Base-by-base conservation (phyloP, 129 eudicot genomes). In the Oenanthe sinensis region DNA sequence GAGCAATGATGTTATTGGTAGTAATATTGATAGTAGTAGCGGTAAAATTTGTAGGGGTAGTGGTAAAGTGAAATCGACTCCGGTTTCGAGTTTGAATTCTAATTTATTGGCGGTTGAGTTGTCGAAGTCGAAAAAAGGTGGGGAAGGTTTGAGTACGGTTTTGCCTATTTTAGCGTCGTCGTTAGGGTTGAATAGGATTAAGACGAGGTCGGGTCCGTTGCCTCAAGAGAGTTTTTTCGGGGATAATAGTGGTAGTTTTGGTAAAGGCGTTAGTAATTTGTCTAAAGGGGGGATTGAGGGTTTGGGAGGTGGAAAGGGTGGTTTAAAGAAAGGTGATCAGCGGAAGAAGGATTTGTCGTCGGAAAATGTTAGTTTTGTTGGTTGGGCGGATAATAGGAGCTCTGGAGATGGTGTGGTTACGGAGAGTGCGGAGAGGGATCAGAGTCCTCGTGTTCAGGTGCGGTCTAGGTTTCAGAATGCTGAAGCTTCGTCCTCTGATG, bases 201-300 rank as follows among this genome's bases (percentile, higher is more conserved):
- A 95, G 90, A 95, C 98, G 24, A 84, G 98, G 85, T 95, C 98
- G 8, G 98, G 98, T 14, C 98, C 98, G 26, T 71, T 95, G 86
- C 96, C 98, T 0, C 97, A 87, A 79, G 98, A 95, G 89, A 95
- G 92, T 37, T 95, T 91, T 68, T 92, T 96, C 17, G 91, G 87
- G 28, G 90, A 85, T 72, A 72, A 72, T 72, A 72, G 76, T 40
- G 76, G 15, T 44, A 43, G 26, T 40, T 37, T 4, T 70, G 43
- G 77, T 15, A 89, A 91, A 77, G 82, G 79, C 81, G 89, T 88
- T 73, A 92, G 97, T 84, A 92, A 90, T 48, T 82, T 92, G 50
- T 92, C 97, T 0, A 90, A 86, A 77, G 86, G 83, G 22, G 75
- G 80, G 6, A 75, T 43, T 50, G 58, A 50, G n/a, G 79, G 46